Base-by-base conservation (phyloP, 257 asterid genomes). In the Petrea volubilis region DNA sequence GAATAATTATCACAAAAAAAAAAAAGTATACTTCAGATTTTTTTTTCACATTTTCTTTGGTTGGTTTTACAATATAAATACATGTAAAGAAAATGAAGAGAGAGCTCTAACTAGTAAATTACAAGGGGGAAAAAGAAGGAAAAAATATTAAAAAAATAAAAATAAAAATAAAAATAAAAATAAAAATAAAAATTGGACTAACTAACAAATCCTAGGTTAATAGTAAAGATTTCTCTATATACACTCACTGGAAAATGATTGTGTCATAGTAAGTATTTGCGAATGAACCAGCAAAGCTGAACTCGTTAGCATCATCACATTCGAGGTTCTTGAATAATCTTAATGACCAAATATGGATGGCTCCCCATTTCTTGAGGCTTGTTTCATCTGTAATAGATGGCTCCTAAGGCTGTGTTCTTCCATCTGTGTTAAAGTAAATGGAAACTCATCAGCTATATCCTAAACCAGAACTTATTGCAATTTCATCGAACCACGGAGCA, bases 331-430 rank as follows among this genome's bases (percentile, higher is more conserved):
- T 46, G 70, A 51, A 50, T 31, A 9, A 44, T 71, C 46, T 69
- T 72, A 77, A 60, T 73, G 79, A 50, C 77, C 82, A 25, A 40
- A 57, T 50, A 73, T 31, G 44, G 75, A 61, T 27, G 38, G 80
- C 38, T 72, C 74, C 60, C 75, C 75, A 7, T 72, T 59, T 60
- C 74, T 76, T 76, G 83, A 78, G 50, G 82, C 80, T 84, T 79
- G 89, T 78, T 85, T 82, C 82, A 81, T 77, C 84, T 83, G 99
- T 76, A 88, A 20, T 38, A 91, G 75, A 74, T 86, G 88, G 41
- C 89, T 80, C 80, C 96, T 80, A 40, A 91, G 90, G 88, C 92
- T 89, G 84, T 75, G 67, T 79, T 91, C 99, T 77, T 88, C 87
- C 57, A 80, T 92, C 99, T 94, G 95, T 94, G 95, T 75, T 60